Percentiles rank a stretch among this genome's conserved stretches.
phyloP scores from a whole-genome alignment of 2,329 filamentous ascomycete genomes.

The Akanthomyces dipterigenus region DNA sequence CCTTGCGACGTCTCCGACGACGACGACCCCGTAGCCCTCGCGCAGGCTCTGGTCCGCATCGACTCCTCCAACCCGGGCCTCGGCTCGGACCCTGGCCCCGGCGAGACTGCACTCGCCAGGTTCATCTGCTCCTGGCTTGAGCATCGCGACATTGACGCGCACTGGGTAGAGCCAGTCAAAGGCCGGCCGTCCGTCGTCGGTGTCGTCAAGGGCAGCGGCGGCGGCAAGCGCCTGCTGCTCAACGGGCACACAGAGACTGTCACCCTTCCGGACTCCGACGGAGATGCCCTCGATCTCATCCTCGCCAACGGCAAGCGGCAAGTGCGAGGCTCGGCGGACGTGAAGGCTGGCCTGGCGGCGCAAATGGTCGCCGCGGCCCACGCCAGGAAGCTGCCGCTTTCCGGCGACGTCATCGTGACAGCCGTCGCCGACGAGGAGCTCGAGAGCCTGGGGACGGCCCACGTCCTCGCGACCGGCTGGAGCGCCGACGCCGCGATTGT shows the following conservation, averaged over 20 bases:
- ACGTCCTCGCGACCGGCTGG: constrained; percentile 45
- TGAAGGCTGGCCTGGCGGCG: constrained; percentile 46
- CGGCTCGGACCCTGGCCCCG: constrained; percentile 34
- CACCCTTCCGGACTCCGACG: constrained; percentile 38
- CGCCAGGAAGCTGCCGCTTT: constrained; percentile 30
- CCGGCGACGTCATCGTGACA: constrained; percentile 45
- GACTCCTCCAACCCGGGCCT: constrained; percentile 42
- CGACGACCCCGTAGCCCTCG: constrained; percentile 35
- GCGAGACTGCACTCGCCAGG: constrained; percentile 38
- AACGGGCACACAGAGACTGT: constrained; percentile 50
- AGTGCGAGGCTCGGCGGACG: constrained; percentile 42
- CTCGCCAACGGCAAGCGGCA: constrained; percentile 33
- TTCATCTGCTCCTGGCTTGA: constrained; percentile 45
- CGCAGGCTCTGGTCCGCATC: constrained; percentile 40
- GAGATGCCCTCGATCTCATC: constrained; percentile 37
- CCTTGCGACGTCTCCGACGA: constrained; percentile 34
- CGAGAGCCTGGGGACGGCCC: constrained; percentile 42
- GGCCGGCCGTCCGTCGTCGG: constrained; percentile 46
- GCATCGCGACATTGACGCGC: constrained; percentile 42
- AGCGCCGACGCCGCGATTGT: constrained; percentile 45
- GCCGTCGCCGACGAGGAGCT: constrained; percentile 49
- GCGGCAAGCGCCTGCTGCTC: constrained; percentile 42
- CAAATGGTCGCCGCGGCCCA: constrained; percentile 34
- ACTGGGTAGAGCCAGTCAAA: constrained; percentile 39
- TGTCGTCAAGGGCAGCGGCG: constrained; percentile 37